phyloP scores from a whole-genome alignment of 306 rosid species.

The Lotus japonicus region DNA sequence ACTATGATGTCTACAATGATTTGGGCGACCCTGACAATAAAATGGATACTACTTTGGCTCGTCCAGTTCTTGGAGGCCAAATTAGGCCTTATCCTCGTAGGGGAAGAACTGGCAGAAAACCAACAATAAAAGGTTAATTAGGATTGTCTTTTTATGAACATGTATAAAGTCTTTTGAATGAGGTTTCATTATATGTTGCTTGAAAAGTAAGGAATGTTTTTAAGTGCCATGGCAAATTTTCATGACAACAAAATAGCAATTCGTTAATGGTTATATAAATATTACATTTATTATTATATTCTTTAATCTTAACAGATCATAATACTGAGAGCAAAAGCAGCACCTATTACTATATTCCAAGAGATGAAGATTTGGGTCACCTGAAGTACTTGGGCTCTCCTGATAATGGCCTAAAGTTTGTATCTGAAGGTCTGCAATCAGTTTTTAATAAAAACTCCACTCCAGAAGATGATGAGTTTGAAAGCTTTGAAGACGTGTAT shows the following conservation, averaged over 20 bases:
- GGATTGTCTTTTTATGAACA: too few relatives aligned
- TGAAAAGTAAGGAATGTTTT: too few relatives aligned
- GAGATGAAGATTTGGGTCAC: conserved; percentile 55
- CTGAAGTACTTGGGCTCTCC: neutral
- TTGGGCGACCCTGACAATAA: conserved; percentile 44
- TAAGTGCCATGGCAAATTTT: too few relatives aligned
- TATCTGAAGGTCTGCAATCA: neutral
- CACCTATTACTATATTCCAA: conserved; percentile 35
- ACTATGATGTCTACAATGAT: conserved; percentile 63
- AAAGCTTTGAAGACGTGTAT: conserved; percentile 18
- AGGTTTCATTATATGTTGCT: too few relatives aligned
- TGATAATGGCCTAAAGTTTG: conserved; percentile 39
- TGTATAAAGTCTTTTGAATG: too few relatives aligned
- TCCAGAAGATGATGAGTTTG: conserved; percentile 20
- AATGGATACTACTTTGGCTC: neutral
- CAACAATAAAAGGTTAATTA: too few relatives aligned
- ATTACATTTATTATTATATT: too few relatives aligned
- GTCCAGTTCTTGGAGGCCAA: conserved; percentile 62
- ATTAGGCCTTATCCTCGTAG: conserved; percentile 72
- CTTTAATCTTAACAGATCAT: conserved; percentile 24
- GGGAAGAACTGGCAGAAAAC: conserved; percentile 58
- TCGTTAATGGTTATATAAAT: too few relatives aligned
- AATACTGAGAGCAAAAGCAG: conserved; percentile 28
- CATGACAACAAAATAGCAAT: too few relatives aligned
- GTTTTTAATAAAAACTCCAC: neutral